Conservation (phyloP, 768 basidiomycete species). For the Macrolepiota dolichaula region DNA sequence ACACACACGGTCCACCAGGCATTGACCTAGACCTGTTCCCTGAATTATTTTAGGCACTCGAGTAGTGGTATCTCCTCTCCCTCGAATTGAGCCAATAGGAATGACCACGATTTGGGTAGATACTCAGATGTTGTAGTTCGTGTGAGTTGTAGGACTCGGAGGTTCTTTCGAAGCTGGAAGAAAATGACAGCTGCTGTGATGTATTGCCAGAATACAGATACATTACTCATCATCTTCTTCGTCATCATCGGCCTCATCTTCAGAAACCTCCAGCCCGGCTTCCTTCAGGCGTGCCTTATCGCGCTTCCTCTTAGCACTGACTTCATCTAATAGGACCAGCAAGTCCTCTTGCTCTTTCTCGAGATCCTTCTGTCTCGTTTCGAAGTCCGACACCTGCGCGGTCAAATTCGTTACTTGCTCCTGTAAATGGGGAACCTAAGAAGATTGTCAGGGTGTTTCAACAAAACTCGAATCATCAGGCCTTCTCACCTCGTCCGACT, state of each 20-base stretch:
- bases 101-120: too few relatives aligned
- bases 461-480: slow-evolving; percentile 5
- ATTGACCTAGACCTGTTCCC: too few relatives aligned
- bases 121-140: too few relatives aligned
- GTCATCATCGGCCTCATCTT: slow-evolving; percentile 83
- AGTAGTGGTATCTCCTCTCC: too few relatives aligned
- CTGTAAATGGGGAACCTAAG: slow-evolving; percentile 43
- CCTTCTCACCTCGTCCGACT: slow-evolving; percentile 35
- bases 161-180: too few relatives aligned
- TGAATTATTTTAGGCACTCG: too few relatives aligned
- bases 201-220: background rate
- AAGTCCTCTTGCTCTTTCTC: slow-evolving; percentile 98
- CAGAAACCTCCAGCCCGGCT: slow-evolving; percentile 83
- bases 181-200: too few relatives aligned
- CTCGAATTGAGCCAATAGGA: too few relatives aligned
- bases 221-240: slow-evolving; percentile 45
- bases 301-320: slow-evolving; percentile 76
- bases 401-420: slow-evolving; percentile 45
- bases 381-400: slow-evolving; percentile 44
- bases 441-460: background rate
- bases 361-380: slow-evolving; percentile 71
- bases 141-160: too few relatives aligned
- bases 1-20: too few relatives aligned
- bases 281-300: slow-evolving; percentile 80
- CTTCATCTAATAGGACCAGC: slow-evolving; percentile 88